Conservation (phyloP, 2,329 filamentous ascomycete species). For the Penicillium sp. region DNA sequence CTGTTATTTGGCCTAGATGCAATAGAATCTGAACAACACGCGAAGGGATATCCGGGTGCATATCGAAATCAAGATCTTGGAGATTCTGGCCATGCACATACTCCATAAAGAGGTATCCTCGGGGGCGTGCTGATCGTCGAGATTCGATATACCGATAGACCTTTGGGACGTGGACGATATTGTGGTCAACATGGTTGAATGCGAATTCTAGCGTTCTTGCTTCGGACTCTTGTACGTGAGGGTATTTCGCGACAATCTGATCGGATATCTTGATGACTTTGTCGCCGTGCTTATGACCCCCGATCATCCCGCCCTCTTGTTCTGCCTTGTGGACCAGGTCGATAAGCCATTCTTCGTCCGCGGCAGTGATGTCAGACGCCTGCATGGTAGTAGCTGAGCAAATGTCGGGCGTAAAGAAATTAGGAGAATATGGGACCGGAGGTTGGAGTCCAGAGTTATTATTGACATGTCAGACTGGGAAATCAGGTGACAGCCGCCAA, state of each 20-base stretch:
- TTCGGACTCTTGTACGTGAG: neutral
- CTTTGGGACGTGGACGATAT: neutral
- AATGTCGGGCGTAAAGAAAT: too few relatives aligned
- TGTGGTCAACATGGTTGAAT: neutral
- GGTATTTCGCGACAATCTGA: slow-evolving; percentile 3
- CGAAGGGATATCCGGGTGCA: neutral
- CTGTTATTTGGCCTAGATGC: neutral
- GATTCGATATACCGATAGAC: slow-evolving; percentile 4
- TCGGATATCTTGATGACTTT: slow-evolving; percentile 1
- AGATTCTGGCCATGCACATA: neutral
- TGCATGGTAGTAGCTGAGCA: too few relatives aligned
- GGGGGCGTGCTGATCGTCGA: neutral
- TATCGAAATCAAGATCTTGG: neutral
- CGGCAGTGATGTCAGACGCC: too few relatives aligned
- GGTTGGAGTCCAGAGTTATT: too few relatives aligned
- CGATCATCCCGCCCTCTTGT: slow-evolving; percentile 2
- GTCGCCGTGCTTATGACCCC: slow-evolving; percentile 1
- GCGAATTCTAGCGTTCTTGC: slow-evolving; percentile 2
- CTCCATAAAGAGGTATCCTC: slow-evolving; percentile 1
- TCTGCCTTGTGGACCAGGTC: slow-evolving; percentile 2
- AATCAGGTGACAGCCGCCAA: too few relatives aligned
- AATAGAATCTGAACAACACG: neutral
- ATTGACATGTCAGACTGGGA: too few relatives aligned
- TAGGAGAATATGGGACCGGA: too few relatives aligned
- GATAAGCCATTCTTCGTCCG: slow-evolving; percentile 4